phyloP scores from a whole-genome alignment of 2,329 filamentous ascomycete species.

The Ceratocystis huliohia region DNA sequence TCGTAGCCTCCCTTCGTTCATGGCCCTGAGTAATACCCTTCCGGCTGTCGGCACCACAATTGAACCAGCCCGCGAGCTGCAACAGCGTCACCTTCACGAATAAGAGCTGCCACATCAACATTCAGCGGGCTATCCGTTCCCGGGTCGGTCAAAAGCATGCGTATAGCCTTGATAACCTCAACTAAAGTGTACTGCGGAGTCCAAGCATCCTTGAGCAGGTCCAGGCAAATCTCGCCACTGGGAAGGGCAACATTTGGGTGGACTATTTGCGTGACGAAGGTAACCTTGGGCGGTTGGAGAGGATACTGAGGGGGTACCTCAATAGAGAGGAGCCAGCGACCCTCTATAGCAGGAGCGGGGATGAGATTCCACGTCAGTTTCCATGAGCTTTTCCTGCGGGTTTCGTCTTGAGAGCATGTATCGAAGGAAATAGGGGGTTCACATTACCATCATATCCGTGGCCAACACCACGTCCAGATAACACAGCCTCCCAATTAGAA shows the following conservation, averaged over 20 bases:
- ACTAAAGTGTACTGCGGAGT: slow-evolving; percentile 73
- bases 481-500: slow-evolving; percentile 46
- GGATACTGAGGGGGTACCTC: slow-evolving; percentile 68
- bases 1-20: neutral
- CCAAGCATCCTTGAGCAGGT: slow-evolving; percentile 70
- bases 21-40: slow-evolving; percentile 21
- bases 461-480: slow-evolving; percentile 45
- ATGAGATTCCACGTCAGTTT: neutral
- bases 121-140: slow-evolving; percentile 67
- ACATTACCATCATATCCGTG: slow-evolving; percentile 43
- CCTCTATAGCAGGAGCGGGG: slow-evolving; percentile 34
- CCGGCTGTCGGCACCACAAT: slow-evolving; percentile 44
- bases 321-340: slow-evolving; percentile 74
- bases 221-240: slow-evolving; percentile 87
- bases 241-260: slow-evolving; percentile 63
- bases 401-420: neutral
- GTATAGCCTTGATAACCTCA: slow-evolving; percentile 58
- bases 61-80: slow-evolving; percentile 58
- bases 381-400: neutral
- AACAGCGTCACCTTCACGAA: slow-evolving; percentile 54
- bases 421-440: neutral
- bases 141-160: slow-evolving; percentile 53
- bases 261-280: slow-evolving; percentile 71
- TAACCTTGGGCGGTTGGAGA: slow-evolving; percentile 59
- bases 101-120: slow-evolving; percentile 60